phyloP scores from a whole-genome alignment of 306 rosid species.

The Dryas drummondii region DNA sequence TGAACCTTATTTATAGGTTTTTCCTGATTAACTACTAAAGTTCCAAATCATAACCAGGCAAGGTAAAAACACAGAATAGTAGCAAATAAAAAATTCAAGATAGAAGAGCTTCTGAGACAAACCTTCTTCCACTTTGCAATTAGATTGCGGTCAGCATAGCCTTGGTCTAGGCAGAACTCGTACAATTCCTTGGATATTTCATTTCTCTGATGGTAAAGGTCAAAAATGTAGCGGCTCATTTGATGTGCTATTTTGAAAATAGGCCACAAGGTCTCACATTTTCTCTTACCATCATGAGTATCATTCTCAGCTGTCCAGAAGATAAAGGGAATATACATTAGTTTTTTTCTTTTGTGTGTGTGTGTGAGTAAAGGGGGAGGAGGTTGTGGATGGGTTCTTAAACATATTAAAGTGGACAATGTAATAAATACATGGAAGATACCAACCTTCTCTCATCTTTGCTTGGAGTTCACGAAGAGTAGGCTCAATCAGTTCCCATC shows the following conservation, averaged over 20 bases:
- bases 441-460: slow-evolving; percentile 92
- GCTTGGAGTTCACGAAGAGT: slow-evolving; percentile 88
- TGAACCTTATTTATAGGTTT: neutral
- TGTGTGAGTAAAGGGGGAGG: no score
- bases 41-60: neutral
- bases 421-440: neutral
- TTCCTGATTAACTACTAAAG: neutral
- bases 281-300: slow-evolving; percentile 55
- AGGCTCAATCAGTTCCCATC: slow-evolving; percentile 94
- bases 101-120: slow-evolving; percentile 4
- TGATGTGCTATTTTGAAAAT: slow-evolving; percentile 54
- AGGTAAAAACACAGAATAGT: neutral
- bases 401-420: neutral
- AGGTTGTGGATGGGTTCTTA: neutral
- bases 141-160: slow-evolving; percentile 49
- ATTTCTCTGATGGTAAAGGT: slow-evolving; percentile 49
- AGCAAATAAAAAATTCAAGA: neutral
- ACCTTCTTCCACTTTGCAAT: slow-evolving; percentile 60
- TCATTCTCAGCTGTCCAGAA: slow-evolving; percentile 47
- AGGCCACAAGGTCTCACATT: slow-evolving; percentile 57
- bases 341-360: no score
- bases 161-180: slow-evolving; percentile 52
- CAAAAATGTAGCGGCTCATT: slow-evolving; percentile 51
- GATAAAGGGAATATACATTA: neutral
- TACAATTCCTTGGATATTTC: slow-evolving; percentile 50